Conservation (phyloP, 495 filamentous ascomycete genomes). For the Penicillium silybi region DNA sequence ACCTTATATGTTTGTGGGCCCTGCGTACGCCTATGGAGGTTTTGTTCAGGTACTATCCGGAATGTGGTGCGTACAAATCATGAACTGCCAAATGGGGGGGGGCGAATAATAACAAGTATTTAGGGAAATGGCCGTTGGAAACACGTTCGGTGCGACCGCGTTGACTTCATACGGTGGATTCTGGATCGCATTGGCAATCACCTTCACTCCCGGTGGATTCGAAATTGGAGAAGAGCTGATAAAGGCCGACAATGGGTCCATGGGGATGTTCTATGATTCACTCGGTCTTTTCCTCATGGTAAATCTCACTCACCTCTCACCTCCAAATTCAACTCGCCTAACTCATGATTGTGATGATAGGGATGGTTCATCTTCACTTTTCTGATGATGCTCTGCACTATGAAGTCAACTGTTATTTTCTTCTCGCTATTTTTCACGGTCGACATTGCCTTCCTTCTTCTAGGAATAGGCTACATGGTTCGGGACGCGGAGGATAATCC, state of each 20-base stretch:
- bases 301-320: constrained; percentile 6
- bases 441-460: constrained; percentile 77
- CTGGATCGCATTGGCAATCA: constrained; percentile 83
- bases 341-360: constrained; percentile 21
- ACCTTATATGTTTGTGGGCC: constrained; percentile 60
- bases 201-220: constrained; percentile 72
- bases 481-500: constrained; percentile 36
- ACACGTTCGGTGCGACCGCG: constrained; percentile 93
- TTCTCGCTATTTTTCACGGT: constrained; percentile 84
- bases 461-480: constrained; percentile 62
- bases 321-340: too few species aligned
- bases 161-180: constrained; percentile 92
- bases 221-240: constrained; percentile 44
- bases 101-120: not conserved
- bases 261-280: constrained; percentile 54
- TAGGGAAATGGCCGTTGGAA: constrained; percentile 93
- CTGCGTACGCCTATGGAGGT: constrained; percentile 69
- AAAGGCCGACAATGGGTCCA: constrained; percentile 39
- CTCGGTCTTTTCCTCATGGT: constrained; percentile 77
- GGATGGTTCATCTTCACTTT: constrained; percentile 92
- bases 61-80: constrained; percentile 72
- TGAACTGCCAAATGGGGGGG: not conserved
- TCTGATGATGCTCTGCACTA: constrained; percentile 73
- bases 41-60: constrained; percentile 81
- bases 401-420: constrained; percentile 88